phyloP scores from a whole-genome alignment of 352 stramenopile species.

The Phytophthora sojae region DNA sequence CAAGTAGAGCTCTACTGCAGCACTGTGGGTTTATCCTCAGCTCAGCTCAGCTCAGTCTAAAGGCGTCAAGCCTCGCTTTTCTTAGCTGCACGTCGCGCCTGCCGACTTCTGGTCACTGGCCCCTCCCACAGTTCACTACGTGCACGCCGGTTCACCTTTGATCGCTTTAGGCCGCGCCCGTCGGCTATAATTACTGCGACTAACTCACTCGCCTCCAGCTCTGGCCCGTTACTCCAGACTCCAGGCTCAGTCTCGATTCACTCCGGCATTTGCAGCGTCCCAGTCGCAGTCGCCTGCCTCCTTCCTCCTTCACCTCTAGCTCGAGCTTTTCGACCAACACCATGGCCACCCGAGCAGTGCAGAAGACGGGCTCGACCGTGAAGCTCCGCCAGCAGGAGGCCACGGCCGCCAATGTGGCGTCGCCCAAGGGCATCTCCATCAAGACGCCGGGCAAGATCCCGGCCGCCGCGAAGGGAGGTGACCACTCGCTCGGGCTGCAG shows the following conservation, averaged over 20 bases:
- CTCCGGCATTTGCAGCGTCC: slow-evolving; percentile 39
- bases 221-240: not conserved
- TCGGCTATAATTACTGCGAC: slow-evolving; percentile 31
- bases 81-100: slow-evolving; percentile 16
- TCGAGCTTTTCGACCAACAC: not conserved
- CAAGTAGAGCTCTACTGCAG: too few relatives aligned
- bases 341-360: slow-evolving; percentile 55
- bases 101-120: slow-evolving; percentile 20
- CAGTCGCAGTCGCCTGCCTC: slow-evolving; percentile 5
- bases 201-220: not conserved
- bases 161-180: not conserved
- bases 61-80: slow-evolving; percentile 16
- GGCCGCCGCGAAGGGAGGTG: slow-evolving; percentile 37
- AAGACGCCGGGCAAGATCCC: slow-evolving; percentile 69
- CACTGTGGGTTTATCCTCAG: too few relatives aligned
- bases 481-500: slow-evolving; percentile 71
- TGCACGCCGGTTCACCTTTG: not conserved
- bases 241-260: slow-evolving; percentile 12
- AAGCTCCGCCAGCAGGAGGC: slow-evolving; percentile 72
- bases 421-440: slow-evolving; percentile 80
- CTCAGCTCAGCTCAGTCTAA: too few relatives aligned
- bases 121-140: not conserved
- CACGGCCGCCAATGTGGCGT: slow-evolving; percentile 75
- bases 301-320: not conserved
- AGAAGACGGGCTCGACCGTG: slow-evolving; percentile 58